Base-by-base conservation (phyloP, 192 early-diverging fungal genomes). In the Kappamyces sp. region DNA sequence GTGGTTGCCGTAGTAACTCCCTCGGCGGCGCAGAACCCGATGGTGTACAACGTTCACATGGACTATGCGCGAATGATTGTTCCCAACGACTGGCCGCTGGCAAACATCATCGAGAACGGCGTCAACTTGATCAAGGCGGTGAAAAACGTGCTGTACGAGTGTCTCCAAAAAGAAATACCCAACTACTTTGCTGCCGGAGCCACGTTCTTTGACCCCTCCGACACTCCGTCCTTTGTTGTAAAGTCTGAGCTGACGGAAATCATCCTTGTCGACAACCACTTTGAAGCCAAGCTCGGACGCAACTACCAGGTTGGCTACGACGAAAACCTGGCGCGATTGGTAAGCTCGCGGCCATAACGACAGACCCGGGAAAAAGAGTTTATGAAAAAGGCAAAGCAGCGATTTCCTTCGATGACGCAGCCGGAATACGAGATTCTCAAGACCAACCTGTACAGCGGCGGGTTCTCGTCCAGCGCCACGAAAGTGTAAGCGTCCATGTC, bases 271-370 rank as follows among this genome's bases (percentile, higher is more conserved):
- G 74, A 81, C 36, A 62, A 67, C 46, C 58, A 43, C 11, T 81
- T 81, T 63, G 79, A 81, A 57, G 43, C 62, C 5, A 51, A 45
- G 31, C 47, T 81, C 30, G 49, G 62, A 1, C 40, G 66, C 31
- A 78, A 75, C 45, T 81, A 74, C 49, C 33, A 61, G 4, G 33
- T 59, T 3, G 70, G 72, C 8, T 62, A 68, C 14, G 75, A 71
- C 42, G 71, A 74, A 54, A 72, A 75, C 39, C 62, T 59, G 43
- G 67, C 61, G 2, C 47, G 79, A 29, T 14, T 73, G 2, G 62
- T 64, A 14, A 22, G 22, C 22, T 22, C 22, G 22, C 22, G 0
- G 22, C 22, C 22, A 22, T 22, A 22, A 22, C 22, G 22, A 0
- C 22, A 22, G 22, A 22, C 22, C 22, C 49, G 71, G 29, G 72